Conservation (phyloP, 306 rosid species). For the Cajanus cajan region DNA sequence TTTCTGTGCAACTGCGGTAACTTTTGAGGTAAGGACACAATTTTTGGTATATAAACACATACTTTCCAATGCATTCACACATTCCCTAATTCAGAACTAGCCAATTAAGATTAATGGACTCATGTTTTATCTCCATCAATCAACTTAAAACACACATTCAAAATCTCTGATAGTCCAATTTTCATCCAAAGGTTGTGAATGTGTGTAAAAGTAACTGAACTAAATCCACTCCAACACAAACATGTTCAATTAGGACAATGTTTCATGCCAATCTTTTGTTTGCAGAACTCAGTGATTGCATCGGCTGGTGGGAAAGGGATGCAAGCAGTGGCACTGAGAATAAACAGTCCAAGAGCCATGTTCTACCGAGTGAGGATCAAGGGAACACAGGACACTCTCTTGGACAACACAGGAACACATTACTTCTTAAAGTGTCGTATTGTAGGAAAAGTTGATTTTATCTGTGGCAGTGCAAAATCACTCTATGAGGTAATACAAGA, state of each 20-base stretch:
- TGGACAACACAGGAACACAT: conserved; percentile 75
- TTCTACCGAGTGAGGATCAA: conserved; percentile 60
- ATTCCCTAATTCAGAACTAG: background rate
- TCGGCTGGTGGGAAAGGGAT: conserved; percentile 64
- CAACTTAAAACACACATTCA: background rate
- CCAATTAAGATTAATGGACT: background rate
- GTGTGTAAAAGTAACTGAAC: background rate
- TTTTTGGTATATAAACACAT: background rate
- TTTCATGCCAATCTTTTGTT: background rate
- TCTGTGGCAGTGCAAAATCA: conserved; percentile 76
- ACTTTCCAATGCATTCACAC: background rate
- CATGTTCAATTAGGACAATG: background rate
- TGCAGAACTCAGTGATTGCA: conserved; percentile 78
- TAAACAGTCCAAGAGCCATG: conserved; percentile 73
- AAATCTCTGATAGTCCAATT: background rate
- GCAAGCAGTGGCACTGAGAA: conserved; percentile 91
- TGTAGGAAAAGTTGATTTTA: conserved; percentile 75
- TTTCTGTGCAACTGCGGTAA: conserved; percentile 76
- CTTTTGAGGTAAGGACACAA: conserved; percentile 59
- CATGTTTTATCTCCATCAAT: background rate
- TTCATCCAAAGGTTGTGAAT: background rate
- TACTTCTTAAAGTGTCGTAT: conserved; percentile 64
- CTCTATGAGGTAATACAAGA: conserved; percentile 60
- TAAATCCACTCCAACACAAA: background rate
- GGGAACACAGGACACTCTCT: conserved; percentile 86